These are phyloP conservation scores for Pisolithus marmoratus DNA, from an alignment of 768 basidiomycete genomes.

Conservation along the genomic window DNA sequence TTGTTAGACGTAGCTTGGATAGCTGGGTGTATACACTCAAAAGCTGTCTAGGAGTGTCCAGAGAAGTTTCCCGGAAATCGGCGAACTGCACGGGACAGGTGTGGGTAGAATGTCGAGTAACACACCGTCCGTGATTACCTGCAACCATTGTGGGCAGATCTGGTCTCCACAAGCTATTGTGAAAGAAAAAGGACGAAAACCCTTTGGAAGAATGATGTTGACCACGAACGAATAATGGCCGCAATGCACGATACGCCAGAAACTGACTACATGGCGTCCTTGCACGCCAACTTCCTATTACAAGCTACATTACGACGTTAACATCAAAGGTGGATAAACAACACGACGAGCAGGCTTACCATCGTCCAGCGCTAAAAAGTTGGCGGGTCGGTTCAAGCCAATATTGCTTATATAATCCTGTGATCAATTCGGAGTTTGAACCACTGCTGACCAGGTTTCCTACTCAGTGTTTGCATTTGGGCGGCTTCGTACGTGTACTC, in stretches of 20 bases:
- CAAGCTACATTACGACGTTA: too few species aligned
- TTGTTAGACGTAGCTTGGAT: slow-evolving; percentile 78
- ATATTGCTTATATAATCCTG: slow-evolving; percentile 3
- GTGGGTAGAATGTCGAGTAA: slow-evolving; percentile 7
- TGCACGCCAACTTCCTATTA: slow-evolving; percentile 14
- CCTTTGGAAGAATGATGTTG: slow-evolving; percentile 16
- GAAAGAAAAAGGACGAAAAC: slow-evolving; percentile 57
- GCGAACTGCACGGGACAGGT: slow-evolving; percentile 1
- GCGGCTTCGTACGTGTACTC: neutral
- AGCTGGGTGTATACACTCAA: slow-evolving; percentile 72
- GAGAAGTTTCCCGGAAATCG: slow-evolving; percentile 33
- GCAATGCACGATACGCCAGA: slow-evolving; percentile 5
- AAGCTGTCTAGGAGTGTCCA: slow-evolving; percentile 46
- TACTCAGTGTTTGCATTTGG: neutral
- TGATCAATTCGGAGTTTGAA: slow-evolving; percentile 27
- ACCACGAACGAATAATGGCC: slow-evolving; percentile 7
- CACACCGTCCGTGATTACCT: slow-evolving; percentile 1
- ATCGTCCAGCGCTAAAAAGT: neutral
- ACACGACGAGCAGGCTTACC: neutral
- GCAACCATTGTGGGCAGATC: neutral
- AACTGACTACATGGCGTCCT: slow-evolving; percentile 10
- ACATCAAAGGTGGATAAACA: too few species aligned
- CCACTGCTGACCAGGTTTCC: neutral
- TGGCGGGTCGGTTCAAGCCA: too few species aligned
- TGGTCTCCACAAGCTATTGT: slow-evolving; percentile 49